Evolutionary conservation across 1,284 basidiomycete genomes (phyloP), one percentile per base, ranked within the genome.

Genomic region (Bondarzewia mesenterica): DNA sequence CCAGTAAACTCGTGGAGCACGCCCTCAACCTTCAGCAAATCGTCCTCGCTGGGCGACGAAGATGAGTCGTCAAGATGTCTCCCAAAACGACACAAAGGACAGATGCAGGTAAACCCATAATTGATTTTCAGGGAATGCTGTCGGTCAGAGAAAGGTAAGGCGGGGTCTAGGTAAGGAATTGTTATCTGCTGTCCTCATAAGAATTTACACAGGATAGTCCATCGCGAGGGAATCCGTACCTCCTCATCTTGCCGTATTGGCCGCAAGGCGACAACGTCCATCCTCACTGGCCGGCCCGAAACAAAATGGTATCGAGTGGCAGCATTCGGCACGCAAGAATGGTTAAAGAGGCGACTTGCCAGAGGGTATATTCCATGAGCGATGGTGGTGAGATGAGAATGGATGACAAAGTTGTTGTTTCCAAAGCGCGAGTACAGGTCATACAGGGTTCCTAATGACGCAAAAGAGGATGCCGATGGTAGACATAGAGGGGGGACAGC

Each of bases 371-470:
- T 69, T 0, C 85, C 86, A 63, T 87, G 81, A 0, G 75, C 86
- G 55, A 80, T 71, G 1, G 80, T 73, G 14, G 65, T 73, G 27
- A 87, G 65, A 64, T 86, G 82, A 2, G 79, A 82, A 57, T 87
- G 82, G 23, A 89, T 63, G 8, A 79, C 69, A 60, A 87, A 88
- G 57, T 89, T 86, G 60, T 88, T 89, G 65, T 87, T 89, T 38
- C 76, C 75, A 55, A 85, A 88, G 35, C 84, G 77, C 5, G 68
- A 57, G 58, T 77, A 80, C 1, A 84, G 48, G 3, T 59, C 58
- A n/a, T 44, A 26, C 0, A 57, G 52, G 4, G 51, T 3, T 62
- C 52, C 16, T 62, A 49, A 5, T n/a, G 64, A 52, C 10, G 59
- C 61, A 5, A 50, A 32, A 7, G 29, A 10, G 12, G 29, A n/a